phyloP scores from a whole-genome alignment of 495 filamentous ascomycete genomes.

The Aspergillus ellipticus region DNA sequence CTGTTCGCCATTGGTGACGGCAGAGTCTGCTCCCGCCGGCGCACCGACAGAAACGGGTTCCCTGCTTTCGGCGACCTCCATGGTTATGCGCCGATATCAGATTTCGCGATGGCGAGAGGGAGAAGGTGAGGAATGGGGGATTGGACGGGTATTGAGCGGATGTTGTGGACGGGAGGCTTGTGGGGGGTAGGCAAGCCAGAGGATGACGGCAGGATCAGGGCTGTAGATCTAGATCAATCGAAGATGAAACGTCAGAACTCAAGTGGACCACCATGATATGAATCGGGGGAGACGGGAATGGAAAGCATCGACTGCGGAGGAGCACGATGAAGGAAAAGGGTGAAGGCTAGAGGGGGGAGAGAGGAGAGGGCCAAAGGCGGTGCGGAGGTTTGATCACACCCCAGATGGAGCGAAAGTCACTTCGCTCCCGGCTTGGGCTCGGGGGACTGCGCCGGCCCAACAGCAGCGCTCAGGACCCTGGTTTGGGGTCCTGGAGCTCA shows the following conservation, averaged over 20 bases:
- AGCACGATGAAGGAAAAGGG: conserved; percentile 11
- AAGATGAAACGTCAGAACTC: conserved; percentile 8
- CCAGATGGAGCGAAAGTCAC: conserved; percentile 30
- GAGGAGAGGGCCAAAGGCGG: conserved; percentile 33
- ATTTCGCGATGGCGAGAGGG: conserved; percentile 1
- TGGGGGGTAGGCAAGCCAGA: conserved; percentile 15
- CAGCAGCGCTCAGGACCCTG: conserved; percentile 4
- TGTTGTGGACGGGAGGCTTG: conserved; percentile 15
- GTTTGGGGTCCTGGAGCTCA: background rate
- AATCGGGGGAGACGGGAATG: background rate
- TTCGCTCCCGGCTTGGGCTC: conserved; percentile 19
- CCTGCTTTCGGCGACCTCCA: conserved; percentile 44
- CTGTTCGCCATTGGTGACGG: conserved; percentile 37
- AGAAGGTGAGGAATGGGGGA: background rate
- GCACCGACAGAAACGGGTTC: conserved; percentile 36
- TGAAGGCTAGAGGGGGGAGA: conserved; percentile 24
- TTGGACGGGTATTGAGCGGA: conserved; percentile 6
- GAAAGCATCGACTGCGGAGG: conserved; percentile 10
- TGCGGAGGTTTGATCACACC: conserved; percentile 48
- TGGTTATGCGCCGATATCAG: conserved; percentile 12
- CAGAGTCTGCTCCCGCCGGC: conserved; percentile 30
- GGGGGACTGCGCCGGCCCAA: conserved; percentile 23
- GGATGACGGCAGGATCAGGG: background rate
- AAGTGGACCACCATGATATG: background rate
- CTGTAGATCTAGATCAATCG: conserved; percentile 11